Evolutionary conservation across 768 basidiomycete genomes (phyloP), one percentile per base, ranked within the genome.

Genomic region (Pleurotus sapidus): DNA sequence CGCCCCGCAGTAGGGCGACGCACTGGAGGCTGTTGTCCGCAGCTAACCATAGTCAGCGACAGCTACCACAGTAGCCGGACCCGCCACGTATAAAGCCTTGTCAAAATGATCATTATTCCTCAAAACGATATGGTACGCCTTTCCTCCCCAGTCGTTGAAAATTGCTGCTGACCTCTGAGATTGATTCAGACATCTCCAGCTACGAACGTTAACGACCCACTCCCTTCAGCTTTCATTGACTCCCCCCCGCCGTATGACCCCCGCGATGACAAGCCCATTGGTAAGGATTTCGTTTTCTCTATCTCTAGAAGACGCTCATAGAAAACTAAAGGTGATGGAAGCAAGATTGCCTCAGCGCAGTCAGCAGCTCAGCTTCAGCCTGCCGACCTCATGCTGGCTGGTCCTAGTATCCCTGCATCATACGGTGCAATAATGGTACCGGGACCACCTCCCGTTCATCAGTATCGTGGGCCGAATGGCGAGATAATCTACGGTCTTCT

Each of bases 381-480:
- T 20, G 3, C 20, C 20, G 20, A 20, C 20, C 20, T 20, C 20
- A 20, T n/a, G 34, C 15, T 24, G 34, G 6, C 12, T 14, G n/a
- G 15, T 4, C 39, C 5, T 5, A 24, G 20, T 23, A 39, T 15
- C 50, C 59, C 34, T 60, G 66, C 72, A 7, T 69, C 70, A 4
- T 63, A 64, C 14, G 76, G 73, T 63, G 68, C 70, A 24, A 42
- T 15, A 8, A 42, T 54, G 37, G 37, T 39, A 40, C 11, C 49
- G 4, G 63, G 30, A 3, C 30, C 76, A 46, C 83, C 86, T 6
- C 77, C 72, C 3, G 76, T 91, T 4, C 89, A 87, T 67, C 81
- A 88, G 70, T 92, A 91, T 68, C 69, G 80, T 55, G 83, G 89
- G 67, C 86, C 88, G 1, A 23, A 17, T 12, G 51, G 51, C 6